phyloP scores from a whole-genome alignment of 2,329 filamentous ascomycete species.

The Cladorrhinum sp. region DNA sequence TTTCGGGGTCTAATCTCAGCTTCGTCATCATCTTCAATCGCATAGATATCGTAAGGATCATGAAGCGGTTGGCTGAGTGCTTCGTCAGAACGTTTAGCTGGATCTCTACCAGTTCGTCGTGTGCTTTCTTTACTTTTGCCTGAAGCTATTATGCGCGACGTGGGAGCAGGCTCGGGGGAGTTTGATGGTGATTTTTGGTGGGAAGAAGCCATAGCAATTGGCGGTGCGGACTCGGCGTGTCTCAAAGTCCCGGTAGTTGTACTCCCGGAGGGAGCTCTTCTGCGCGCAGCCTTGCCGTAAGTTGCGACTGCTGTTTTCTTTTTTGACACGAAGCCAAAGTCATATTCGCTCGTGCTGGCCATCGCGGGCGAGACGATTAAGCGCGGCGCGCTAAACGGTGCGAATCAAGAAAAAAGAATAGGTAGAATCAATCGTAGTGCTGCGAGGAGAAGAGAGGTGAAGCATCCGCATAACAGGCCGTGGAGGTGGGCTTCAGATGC shows the following conservation, averaged over 20 bases:
- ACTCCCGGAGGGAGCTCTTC: constrained; percentile 19
- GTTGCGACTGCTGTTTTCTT: constrained; percentile 29
- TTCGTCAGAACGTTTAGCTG: constrained; percentile 10
- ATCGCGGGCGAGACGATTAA: constrained; percentile 10
- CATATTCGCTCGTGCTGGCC: constrained; percentile 21
- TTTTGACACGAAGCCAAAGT: constrained; percentile 28
- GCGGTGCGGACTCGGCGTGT: constrained; percentile 19
- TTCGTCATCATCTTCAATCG: constrained; percentile 15
- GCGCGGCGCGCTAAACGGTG: background rate
- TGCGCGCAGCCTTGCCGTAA: constrained; percentile 32
- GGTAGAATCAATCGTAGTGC: background rate
- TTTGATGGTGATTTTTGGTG: constrained; percentile 13
- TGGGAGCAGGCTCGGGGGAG: constrained; percentile 21
- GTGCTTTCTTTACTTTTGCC: constrained; percentile 9
- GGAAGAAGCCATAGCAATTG: constrained; percentile 12
- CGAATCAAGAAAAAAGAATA: background rate
- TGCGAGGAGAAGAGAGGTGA: background rate
- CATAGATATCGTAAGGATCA: constrained; percentile 17
- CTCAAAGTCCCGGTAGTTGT: constrained; percentile 13
- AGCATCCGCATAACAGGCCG: background rate
- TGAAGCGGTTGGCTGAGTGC: constrained; percentile 25
- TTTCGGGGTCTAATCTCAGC: constrained; percentile 21
- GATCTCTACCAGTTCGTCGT: constrained; percentile 5
- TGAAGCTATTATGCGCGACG: constrained; percentile 6
- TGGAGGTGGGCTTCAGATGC: background rate